Percentiles rank a stretch among this genome's conserved stretches.
Evolutionary conservation across 2,329 filamentous ascomycete genomes (phyloP).

Genomic region (Aspergillus ochraceus): DNA sequence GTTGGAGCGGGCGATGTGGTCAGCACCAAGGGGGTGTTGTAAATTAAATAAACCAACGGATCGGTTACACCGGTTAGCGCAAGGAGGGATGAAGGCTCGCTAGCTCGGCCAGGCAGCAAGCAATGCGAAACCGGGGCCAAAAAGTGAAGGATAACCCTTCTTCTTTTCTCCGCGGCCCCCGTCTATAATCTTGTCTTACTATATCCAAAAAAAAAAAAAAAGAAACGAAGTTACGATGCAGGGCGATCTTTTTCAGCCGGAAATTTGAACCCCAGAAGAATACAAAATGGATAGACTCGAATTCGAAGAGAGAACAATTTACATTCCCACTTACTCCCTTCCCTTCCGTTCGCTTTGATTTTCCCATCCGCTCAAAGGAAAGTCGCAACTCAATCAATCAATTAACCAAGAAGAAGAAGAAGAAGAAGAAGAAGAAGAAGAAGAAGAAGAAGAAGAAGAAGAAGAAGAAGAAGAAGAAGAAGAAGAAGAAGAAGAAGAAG

Average conservation of each 20-base stretch:
- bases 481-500: not conserved
- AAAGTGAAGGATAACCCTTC: not conserved
- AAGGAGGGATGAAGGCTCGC: not conserved
- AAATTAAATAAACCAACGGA: slow-evolving; percentile 5
- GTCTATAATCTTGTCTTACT: not conserved
- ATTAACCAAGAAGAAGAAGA: not conserved
- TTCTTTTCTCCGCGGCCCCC: not conserved
- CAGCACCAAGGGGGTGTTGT: slow-evolving; percentile 92
- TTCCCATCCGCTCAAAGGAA: not conserved
- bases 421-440: not conserved
- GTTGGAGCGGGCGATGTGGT: slow-evolving; percentile 88
- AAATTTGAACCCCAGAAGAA: not conserved
- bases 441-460: not conserved
- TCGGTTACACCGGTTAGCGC: not conserved
- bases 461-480: not conserved
- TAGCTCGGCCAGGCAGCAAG: not conserved
- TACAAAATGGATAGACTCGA: not conserved
- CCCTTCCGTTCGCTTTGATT: not conserved
- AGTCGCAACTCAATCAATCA: not conserved
- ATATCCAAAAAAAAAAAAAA: not conserved
- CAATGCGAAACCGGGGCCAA: not conserved
- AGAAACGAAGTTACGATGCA: slow-evolving; percentile 9
- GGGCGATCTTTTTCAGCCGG: not conserved
- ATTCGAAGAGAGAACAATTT: not conserved
- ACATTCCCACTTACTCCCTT: not conserved